phyloP scores from a whole-genome alignment of 257 asterid species.

The Lantana camara region DNA sequence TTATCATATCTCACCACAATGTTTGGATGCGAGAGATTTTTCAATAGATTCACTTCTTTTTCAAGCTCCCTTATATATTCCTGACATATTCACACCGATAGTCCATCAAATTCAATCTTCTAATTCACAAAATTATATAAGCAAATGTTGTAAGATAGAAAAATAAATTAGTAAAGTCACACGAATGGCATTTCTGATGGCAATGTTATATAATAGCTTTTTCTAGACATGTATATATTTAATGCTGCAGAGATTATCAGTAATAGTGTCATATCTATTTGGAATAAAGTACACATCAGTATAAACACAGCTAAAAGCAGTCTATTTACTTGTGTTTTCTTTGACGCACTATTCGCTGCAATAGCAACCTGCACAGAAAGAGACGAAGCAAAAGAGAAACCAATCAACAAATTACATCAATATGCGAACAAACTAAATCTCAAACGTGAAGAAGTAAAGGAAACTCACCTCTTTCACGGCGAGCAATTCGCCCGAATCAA shows the following conservation, averaged over 20 bases:
- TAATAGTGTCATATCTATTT: not conserved
- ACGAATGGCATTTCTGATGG: slow-evolving; percentile 1
- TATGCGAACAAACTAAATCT: slow-evolving; percentile 2
- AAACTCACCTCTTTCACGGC: slow-evolving; percentile 85
- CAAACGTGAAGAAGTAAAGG: not conserved
- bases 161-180: not conserved
- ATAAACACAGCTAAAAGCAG: slow-evolving; percentile 24
- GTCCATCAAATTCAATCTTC: slow-evolving; percentile 25
- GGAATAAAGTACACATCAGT: slow-evolving; percentile 5
- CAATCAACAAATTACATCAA: slow-evolving; percentile 12
- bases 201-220: not conserved
- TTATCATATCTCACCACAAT: slow-evolving; percentile 72
- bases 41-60: slow-evolving; percentile 89
- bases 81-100: slow-evolving; percentile 45
- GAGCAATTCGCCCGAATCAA: slow-evolving; percentile 91
- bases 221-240: not conserved
- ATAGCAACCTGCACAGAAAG: slow-evolving; percentile 59
- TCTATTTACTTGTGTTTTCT: slow-evolving; percentile 69
- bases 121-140: slow-evolving; percentile 6
- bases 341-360: slow-evolving; percentile 60
- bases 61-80: slow-evolving; percentile 94
- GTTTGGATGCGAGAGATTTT: slow-evolving; percentile 95
- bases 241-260: slow-evolving; percentile 2
- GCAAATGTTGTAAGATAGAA: not conserved
- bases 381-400: slow-evolving; percentile 13